Conservation (phyloP, 805 yeast genomes). For the Scheffersomyces spartinae region DNA sequence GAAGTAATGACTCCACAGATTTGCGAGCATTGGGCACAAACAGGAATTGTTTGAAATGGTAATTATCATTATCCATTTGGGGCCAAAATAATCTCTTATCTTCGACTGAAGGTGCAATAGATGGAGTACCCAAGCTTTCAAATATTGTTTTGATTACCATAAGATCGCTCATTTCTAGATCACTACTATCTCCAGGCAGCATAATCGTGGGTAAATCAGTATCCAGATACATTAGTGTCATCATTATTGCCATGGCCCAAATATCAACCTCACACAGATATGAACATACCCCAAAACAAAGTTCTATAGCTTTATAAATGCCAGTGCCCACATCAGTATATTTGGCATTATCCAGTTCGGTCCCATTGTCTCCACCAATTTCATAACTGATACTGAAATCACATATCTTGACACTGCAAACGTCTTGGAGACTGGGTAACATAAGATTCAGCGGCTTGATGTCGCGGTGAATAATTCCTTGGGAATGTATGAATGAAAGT, state of each 20-base stretch:
- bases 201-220: slow-evolving; percentile 14
- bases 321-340: slow-evolving; percentile 26
- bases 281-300: slow-evolving; percentile 23
- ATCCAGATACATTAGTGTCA: slow-evolving; percentile 20
- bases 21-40: slow-evolving; percentile 7
- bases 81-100: slow-evolving; percentile 20
- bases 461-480: slow-evolving; percentile 30
- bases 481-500: no score
- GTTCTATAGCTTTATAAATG: slow-evolving; percentile 28
- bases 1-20: slow-evolving; percentile 6
- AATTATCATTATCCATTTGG: slow-evolving; percentile 15
- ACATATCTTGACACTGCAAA: slow-evolving; percentile 13
- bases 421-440: slow-evolving; percentile 10
- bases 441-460: slow-evolving; percentile 27
- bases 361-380: slow-evolving; percentile 4
- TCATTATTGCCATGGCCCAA: slow-evolving; percentile 27
- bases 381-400: slow-evolving; percentile 31
- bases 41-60: slow-evolving; percentile 18
- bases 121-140: slow-evolving; percentile 27
- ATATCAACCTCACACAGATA: slow-evolving; percentile 25
- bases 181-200: slow-evolving; percentile 8
- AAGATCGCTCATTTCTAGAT: slow-evolving; percentile 16
- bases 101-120: slow-evolving; percentile 1
- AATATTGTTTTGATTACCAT: slow-evolving; percentile 21
- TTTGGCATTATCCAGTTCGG: slow-evolving; percentile 12